Conservation (phyloP, 2,329 filamentous ascomycete genomes). For the Sporothrix curviconia region DNA sequence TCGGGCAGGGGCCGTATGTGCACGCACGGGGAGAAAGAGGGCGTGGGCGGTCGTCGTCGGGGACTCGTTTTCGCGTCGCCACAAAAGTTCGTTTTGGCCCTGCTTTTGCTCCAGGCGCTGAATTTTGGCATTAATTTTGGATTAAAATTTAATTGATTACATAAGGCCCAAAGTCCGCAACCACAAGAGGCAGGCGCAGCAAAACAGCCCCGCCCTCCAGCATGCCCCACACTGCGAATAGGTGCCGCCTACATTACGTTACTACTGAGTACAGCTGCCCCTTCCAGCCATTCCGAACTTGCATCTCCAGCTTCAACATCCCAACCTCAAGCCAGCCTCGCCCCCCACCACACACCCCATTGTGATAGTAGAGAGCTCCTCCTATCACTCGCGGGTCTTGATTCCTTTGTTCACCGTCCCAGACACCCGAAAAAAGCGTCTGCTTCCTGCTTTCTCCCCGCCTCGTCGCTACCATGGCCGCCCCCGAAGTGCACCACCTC, state of each 20-base stretch:
- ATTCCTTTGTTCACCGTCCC: not conserved
- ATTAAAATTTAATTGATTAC: conserved; percentile 3
- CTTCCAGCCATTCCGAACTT: conserved; percentile 11
- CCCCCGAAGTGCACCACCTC: conserved; percentile 89
- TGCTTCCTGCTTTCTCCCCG: not conserved
- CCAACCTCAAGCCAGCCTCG: not conserved
- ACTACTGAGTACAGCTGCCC: too few species aligned
- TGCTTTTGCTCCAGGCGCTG: not conserved
- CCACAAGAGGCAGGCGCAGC: not conserved
- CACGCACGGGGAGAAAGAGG: too few species aligned
- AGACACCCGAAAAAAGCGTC: too few species aligned
- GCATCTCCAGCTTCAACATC: not conserved
- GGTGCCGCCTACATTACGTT: conserved; percentile 4
- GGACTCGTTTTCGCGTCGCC: not conserved
- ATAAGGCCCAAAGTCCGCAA: not conserved
- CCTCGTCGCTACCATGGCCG: conserved; percentile 55
- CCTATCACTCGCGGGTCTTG: conserved; percentile 55
- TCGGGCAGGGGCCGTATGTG: too few species aligned
- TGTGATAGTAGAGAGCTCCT: conserved; percentile 97
- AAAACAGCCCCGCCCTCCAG: not conserved
- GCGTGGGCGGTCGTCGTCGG: not conserved
- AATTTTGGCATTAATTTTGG: conserved; percentile 1
- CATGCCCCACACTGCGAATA: not conserved
- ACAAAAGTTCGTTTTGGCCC: conserved; percentile 1
- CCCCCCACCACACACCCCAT: not conserved